phyloP scores from a whole-genome alignment of 345 rosid species.

The Pelargonium nanum region DNA sequence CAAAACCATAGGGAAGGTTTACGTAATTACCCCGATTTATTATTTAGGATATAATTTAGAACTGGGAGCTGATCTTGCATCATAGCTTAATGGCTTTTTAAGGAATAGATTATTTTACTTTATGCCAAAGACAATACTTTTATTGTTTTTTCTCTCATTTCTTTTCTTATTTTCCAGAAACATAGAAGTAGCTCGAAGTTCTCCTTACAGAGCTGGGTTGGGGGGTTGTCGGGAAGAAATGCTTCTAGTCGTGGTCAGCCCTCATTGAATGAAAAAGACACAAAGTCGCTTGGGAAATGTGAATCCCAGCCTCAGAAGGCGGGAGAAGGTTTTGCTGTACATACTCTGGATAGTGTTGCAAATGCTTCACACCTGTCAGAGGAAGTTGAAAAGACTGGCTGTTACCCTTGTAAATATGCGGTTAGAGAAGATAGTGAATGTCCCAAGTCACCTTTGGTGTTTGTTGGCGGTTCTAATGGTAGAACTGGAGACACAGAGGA shows the following conservation, averaged over 20 bases:
- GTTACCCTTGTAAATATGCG: slow-evolving; percentile 13
- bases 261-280: slow-evolving; percentile 15
- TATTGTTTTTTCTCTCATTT: neutral
- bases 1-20: too few relatives aligned
- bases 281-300: slow-evolving; percentile 20
- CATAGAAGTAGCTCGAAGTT: slow-evolving; percentile 42
- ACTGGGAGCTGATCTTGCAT: too few relatives aligned
- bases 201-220: slow-evolving; percentile 36
- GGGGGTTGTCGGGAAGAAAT: slow-evolving; percentile 37
- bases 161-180: slow-evolving; percentile 25
- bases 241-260: slow-evolving; percentile 20
- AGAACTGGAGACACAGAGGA: slow-evolving; percentile 13
- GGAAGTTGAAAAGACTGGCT: slow-evolving; percentile 13
- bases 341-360: slow-evolving; percentile 12
- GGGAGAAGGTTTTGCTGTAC: slow-evolving; percentile 11
- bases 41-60: neutral
- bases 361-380: slow-evolving; percentile 17
- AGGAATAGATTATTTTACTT: neutral
- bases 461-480: slow-evolving; percentile 14
- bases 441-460: slow-evolving; percentile 11
- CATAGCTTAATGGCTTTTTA: neutral
- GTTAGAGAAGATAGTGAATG: slow-evolving; percentile 17
- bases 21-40: neutral
- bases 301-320: slow-evolving; percentile 19
- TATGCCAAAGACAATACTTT: too few relatives aligned